Percentiles rank a stretch among this genome's conserved stretches.
Conservation (phyloP, 208 protist genomes). For the Leishmania martiniquensis region DNA sequence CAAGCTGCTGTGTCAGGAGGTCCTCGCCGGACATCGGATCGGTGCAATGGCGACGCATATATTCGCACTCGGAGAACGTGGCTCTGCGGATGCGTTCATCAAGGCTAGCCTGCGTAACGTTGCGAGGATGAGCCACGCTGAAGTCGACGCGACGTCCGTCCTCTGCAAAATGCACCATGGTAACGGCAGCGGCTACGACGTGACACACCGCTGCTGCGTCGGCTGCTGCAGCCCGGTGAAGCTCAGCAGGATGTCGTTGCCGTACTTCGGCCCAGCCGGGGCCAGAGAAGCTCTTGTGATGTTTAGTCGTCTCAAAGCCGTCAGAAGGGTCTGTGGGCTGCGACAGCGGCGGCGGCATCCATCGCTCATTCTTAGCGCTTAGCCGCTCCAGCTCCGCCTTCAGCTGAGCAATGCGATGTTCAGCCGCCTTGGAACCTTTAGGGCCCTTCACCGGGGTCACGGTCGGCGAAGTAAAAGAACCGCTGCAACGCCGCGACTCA, state of each 20-base stretch:
- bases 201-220: slow-evolving; percentile 4
- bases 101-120: not conserved
- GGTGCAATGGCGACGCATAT: not conserved
- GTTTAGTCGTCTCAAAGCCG: not conserved
- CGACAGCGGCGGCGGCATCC: not conserved
- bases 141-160: slow-evolving; percentile 2
- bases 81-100: not conserved
- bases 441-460: not conserved
- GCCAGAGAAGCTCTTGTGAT: slow-evolving; percentile 7
- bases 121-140: not conserved
- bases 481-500: not conserved
- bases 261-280: not conserved
- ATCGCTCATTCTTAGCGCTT: not conserved
- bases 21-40: not conserved
- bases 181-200: not conserved
- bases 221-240: not conserved
- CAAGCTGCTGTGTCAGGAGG: not conserved
- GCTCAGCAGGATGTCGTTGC: slow-evolving; percentile 3
- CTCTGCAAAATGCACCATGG: not conserved
- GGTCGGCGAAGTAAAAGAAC: not conserved
- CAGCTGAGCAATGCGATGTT: not conserved
- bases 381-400: not conserved
- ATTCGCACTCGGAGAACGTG: slow-evolving; percentile 3
- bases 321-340: not conserved
- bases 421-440: not conserved